Evolutionary conservation across 768 basidiomycete genomes (phyloP).

Genomic region (Lanmaoa rubissima): DNA sequence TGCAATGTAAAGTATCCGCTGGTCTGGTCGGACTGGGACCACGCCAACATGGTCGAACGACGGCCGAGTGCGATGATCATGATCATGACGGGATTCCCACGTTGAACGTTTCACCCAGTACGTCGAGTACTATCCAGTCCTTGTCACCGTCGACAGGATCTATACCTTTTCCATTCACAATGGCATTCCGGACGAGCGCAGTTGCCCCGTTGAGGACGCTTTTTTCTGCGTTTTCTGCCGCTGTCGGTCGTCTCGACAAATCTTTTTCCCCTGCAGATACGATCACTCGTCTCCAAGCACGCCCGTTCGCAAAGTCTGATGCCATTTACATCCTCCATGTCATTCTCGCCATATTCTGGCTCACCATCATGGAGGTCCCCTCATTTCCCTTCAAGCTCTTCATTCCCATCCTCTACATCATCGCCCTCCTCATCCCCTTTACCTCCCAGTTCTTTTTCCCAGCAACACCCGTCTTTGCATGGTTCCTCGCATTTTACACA

Average conservation of each 20-base stretch:
- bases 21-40: background rate
- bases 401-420: constrained; percentile 69
- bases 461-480: constrained; percentile 82
- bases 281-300: constrained; percentile 52
- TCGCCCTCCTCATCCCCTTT: constrained; percentile 75
- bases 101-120: too few species aligned
- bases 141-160: background rate
- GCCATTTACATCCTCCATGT: constrained; percentile 64
- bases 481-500: constrained; percentile 84
- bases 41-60: background rate
- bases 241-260: constrained; percentile 69
- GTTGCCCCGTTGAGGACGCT: constrained; percentile 15
- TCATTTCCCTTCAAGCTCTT: constrained; percentile 70
- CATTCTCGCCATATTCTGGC: constrained; percentile 64
- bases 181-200: constrained; percentile 5
- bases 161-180: background rate
- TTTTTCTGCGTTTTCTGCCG: constrained; percentile 53
- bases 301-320: constrained; percentile 58
- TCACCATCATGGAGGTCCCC: constrained; percentile 67
- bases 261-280: constrained; percentile 72
- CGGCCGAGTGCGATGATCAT: background rate
- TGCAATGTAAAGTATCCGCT: background rate
- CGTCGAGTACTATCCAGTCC: too few species aligned
- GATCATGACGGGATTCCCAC: background rate
- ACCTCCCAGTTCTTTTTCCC: constrained; percentile 91